These are phyloP conservation scores for Aspergillus kassunensis DNA, from an alignment of 495 filamentous ascomycete species.

Conservation along the genomic window DNA sequence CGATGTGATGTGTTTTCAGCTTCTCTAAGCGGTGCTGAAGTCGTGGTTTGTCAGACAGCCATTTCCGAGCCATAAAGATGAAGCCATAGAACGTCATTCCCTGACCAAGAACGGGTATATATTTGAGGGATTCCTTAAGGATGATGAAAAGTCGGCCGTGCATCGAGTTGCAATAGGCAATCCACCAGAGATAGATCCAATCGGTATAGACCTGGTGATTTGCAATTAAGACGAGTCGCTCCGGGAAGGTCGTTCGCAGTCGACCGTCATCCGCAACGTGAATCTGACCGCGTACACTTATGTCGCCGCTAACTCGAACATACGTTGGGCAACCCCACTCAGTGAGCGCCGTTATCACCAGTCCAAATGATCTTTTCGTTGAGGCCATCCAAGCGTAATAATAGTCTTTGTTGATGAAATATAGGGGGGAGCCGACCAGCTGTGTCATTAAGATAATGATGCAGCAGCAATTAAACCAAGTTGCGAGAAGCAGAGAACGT, in stretches of 20 bases:
- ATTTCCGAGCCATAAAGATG: slow-evolving; percentile 67
- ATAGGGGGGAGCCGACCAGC: slow-evolving; percentile 54
- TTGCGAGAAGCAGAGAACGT: slow-evolving; percentile 56
- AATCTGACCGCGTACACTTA: slow-evolving; percentile 55
- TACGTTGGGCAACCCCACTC: slow-evolving; percentile 59
- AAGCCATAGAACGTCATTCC: slow-evolving; percentile 69
- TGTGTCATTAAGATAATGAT: slow-evolving; percentile 51
- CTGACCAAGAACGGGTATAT: slow-evolving; percentile 57
- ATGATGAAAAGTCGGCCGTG: slow-evolving; percentile 69
- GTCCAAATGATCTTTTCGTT: slow-evolving; percentile 60
- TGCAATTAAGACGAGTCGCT: slow-evolving; percentile 59
- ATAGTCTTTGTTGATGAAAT: slow-evolving; percentile 54
- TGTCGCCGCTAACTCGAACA: slow-evolving; percentile 59
- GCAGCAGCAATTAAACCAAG: slow-evolving; percentile 61
- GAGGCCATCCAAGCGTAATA: slow-evolving; percentile 65
- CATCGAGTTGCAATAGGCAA: slow-evolving; percentile 59
- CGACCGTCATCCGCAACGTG: slow-evolving; percentile 50
- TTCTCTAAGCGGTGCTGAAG: slow-evolving; percentile 57
- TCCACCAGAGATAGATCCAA: slow-evolving; percentile 72
- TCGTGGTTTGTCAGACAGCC: slow-evolving; percentile 58
- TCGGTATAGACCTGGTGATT: slow-evolving; percentile 72
- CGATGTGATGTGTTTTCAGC: slow-evolving; percentile 48
- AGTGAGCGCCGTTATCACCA: slow-evolving; percentile 57
- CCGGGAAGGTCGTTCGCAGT: slow-evolving; percentile 54
- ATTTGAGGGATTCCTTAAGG: slow-evolving; percentile 64